Base-by-base conservation (phyloP, 306 rosid genomes). In the Glycyrrhiza uralensis region DNA sequence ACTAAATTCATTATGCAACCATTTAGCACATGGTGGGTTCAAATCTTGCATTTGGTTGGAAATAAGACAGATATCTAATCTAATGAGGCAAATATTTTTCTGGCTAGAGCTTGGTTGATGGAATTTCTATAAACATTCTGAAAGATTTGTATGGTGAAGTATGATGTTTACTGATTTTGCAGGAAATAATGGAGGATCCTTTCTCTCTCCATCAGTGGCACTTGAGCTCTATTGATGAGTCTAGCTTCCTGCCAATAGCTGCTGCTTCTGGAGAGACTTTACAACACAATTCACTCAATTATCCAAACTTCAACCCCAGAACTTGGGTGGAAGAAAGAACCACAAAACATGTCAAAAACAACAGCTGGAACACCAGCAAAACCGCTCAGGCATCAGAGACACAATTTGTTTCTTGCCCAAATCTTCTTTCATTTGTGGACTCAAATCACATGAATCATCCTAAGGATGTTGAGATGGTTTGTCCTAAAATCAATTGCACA, bases 141-240 rank as follows among this genome's bases (percentile, higher is more conserved):
- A 65, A 45, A 11, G 22, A 10, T 12, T 15, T 76, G n/a, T n/a
- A n/a, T n/a, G n/a, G n/a, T n/a, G n/a, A n/a, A n/a, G n/a, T n/a
- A n/a, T n/a, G 22, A 45, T 56, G 8, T 60, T 7, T 78, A 18
- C 12, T 76, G 69, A 30, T 58, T 30, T 44, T 75, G 65, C 76
- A 86, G 95, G 89, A 80, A 82, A 76, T 50, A 22, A 77, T 90
- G 86, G 92, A 85, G 76, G 96, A 88, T 65, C 82, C 83, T 45
- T 69, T 67, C 44, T 76, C 71, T 73, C 74, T 72, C 19, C 83
- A 80, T 52, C 90, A 87, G 49, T 87, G 94, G 94, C 84, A 85
- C 52, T 81, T 81, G 80, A 81, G 66, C 86, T 84, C 87, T 54
- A 70, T 78, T 1, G 85, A 83, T 47, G 92, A 89, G 35, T 80